A percentile compares a stretch with the other conserved stretches of the same genome.
phyloP scores from a whole-genome alignment of 1,139 yeast species.

The Yamadazyma jaroonii region DNA sequence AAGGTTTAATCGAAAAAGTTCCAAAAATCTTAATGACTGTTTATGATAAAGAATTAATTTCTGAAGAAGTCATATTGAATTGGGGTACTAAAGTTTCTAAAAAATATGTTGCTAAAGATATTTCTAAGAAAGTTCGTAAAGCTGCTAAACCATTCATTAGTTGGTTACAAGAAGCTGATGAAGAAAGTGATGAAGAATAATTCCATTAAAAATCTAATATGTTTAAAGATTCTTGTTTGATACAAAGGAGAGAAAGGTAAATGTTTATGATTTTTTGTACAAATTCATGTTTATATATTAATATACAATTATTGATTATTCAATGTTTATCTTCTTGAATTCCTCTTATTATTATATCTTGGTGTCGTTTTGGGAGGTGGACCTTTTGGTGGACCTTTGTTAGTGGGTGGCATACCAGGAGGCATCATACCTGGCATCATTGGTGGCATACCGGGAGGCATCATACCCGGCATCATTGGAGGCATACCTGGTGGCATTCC shows the following conservation, averaged over 20 bases:
- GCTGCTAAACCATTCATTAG: slow-evolving; percentile 94
- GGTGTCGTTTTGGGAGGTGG: slow-evolving; percentile 4
- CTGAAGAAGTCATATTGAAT: slow-evolving; percentile 74
- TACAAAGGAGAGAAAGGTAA: not conserved
- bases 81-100: slow-evolving; percentile 95
- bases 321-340: slow-evolving; percentile 4
- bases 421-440: slow-evolving; percentile 15
- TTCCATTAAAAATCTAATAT: not conserved
- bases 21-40: slow-evolving; percentile 81
- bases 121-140: slow-evolving; percentile 89
- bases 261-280: not conserved
- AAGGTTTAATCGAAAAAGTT: slow-evolving; percentile 66
- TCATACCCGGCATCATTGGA: slow-evolving; percentile 16
- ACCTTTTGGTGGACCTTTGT: slow-evolving; percentile 17
- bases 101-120: slow-evolving; percentile 90
- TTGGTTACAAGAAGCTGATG: slow-evolving; percentile 94
- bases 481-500: slow-evolving; percentile 15
- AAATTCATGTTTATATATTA: slow-evolving; percentile 4
- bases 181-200: slow-evolving; percentile 58
- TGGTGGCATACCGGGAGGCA: slow-evolving; percentile 13
- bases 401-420: slow-evolving; percentile 16
- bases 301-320: slow-evolving; percentile 8
- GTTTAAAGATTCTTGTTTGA: not conserved
- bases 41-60: slow-evolving; percentile 78
- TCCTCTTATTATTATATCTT: slow-evolving; percentile 1